Percentiles rank a stretch among this genome's conserved stretches.
Evolutionary conservation across 1,284 basidiomycete species (phyloP).

Genomic region (Moesziomyces sp.): DNA sequence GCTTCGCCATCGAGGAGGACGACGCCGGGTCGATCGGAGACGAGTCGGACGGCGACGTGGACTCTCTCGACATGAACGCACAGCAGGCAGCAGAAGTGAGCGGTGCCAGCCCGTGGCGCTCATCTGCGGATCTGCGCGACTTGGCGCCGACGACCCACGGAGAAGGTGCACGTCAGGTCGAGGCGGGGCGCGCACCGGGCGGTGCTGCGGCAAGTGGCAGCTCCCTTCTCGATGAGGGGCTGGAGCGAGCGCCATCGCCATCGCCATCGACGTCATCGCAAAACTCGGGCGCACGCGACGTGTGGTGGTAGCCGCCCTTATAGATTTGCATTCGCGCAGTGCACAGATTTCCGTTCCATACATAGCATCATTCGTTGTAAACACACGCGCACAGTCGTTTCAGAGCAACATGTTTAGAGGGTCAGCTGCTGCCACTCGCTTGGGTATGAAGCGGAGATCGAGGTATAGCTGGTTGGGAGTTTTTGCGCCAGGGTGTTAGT

Average conservation of each 20-base stretch:
- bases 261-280: conserved; percentile 16
- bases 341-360: background rate
- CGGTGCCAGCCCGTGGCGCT: conserved; percentile 8
- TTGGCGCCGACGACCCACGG: background rate
- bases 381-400: background rate
- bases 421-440: too few relatives aligned
- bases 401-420: background rate
- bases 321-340: background rate
- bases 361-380: background rate
- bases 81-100: conserved; percentile 2
- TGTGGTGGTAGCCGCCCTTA: conserved; percentile 22
- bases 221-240: background rate
- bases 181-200: too few relatives aligned
- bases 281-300: conserved; percentile 15
- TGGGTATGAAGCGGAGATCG: too few relatives aligned
- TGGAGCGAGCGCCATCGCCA: conserved; percentile 18
- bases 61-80: conserved; percentile 11
- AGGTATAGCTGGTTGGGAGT: too few relatives aligned
- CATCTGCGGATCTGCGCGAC: conserved; percentile 12
- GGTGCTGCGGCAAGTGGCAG: background rate
- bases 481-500: too few relatives aligned
- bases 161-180: too few relatives aligned
- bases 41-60: conserved; percentile 20
- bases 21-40: conserved; percentile 20
- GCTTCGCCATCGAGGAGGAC: conserved; percentile 36